A percentile compares a stretch with the other conserved stretches of the same genome.
phyloP scores from a whole-genome alignment of 1,284 basidiomycete genomes.

The Leccinum fallax region DNA sequence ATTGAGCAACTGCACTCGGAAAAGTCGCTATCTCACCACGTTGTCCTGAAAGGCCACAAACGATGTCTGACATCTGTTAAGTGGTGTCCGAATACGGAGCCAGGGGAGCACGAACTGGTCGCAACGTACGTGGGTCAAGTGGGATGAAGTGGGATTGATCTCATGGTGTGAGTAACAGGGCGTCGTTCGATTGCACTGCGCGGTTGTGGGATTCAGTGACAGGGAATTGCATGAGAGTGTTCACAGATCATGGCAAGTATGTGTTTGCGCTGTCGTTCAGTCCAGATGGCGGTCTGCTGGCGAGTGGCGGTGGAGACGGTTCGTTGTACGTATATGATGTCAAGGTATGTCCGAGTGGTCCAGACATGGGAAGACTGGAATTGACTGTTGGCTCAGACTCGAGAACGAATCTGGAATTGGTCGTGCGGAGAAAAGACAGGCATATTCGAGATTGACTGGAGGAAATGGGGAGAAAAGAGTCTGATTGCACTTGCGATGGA shows the following conservation, averaged over 20 bases:
- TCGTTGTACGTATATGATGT: slow-evolving; percentile 38
- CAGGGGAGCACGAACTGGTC: slow-evolving; percentile 56
- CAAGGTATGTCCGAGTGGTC: slow-evolving; percentile 24
- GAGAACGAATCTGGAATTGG: slow-evolving; percentile 38
- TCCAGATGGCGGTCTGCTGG: slow-evolving; percentile 52
- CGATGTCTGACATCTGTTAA: slow-evolving; percentile 67
- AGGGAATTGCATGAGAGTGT: slow-evolving; percentile 69
- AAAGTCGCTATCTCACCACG: slow-evolving; percentile 29
- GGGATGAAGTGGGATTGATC: neutral
- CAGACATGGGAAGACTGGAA: neutral
- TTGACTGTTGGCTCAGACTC: slow-evolving; percentile 26
- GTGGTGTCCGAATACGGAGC: slow-evolving; percentile 64
- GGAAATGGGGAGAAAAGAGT: slow-evolving; percentile 32
- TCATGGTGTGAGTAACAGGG: slow-evolving; percentile 41
- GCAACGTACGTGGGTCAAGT: slow-evolving; percentile 59
- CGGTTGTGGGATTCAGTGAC: slow-evolving; percentile 78
- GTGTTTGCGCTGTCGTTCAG: slow-evolving; percentile 70
- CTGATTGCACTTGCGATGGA: slow-evolving; percentile 42
- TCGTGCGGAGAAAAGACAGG: slow-evolving; percentile 38
- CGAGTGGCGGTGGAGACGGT: slow-evolving; percentile 42
- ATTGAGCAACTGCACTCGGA: slow-evolving; percentile 40
- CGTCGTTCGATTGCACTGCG: slow-evolving; percentile 75
- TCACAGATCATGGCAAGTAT: slow-evolving; percentile 66
- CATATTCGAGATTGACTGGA: slow-evolving; percentile 43
- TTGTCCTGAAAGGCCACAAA: slow-evolving; percentile 64